These are phyloP conservation scores for Botryococcus braunii DNA, from an alignment of 163 green algal species.

Conservation along the genomic window DNA sequence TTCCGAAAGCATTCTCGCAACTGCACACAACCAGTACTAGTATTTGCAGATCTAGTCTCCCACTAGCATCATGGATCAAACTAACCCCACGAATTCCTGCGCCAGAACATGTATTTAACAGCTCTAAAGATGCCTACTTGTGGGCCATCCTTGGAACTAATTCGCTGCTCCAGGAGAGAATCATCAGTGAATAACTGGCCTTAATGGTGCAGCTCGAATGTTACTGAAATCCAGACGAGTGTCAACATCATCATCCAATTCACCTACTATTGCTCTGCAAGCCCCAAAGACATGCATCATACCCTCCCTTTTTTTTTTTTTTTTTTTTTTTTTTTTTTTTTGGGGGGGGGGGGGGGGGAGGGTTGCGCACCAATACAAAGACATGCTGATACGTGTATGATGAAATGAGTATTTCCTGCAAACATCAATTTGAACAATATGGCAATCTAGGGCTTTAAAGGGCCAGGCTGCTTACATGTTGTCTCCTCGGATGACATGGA, in stretches of 20 bases:
- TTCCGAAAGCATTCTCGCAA: too few relatives aligned
- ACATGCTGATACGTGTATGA: background rate
- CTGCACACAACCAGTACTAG: too few relatives aligned
- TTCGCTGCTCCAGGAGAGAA: too few relatives aligned
- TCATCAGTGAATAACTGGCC: conserved; percentile 39
- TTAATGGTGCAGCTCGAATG: conserved; percentile 67
- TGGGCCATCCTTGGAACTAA: too few relatives aligned
- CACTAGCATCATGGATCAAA: too few relatives aligned
- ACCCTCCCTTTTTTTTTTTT: background rate
- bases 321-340: too few relatives aligned
- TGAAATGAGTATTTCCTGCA: background rate
- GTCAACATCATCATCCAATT: conserved; percentile 86
- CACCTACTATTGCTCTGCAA: conserved; percentile 84
- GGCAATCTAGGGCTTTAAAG: background rate
- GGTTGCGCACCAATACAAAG: too few relatives aligned
- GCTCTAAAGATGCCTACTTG: too few relatives aligned
- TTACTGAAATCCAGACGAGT: conserved; percentile 52
- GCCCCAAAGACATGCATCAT: background rate
- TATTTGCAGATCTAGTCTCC: too few relatives aligned
- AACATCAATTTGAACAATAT: background rate
- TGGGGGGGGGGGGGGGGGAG: too few relatives aligned
- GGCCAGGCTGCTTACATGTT: conserved; percentile 71
- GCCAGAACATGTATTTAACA: too few relatives aligned
- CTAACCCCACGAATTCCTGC: too few relatives aligned
- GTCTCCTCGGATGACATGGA: conserved; percentile 89